phyloP scores from a whole-genome alignment of 73 alveolate genomes.

The Paramecium bursaria region DNA sequence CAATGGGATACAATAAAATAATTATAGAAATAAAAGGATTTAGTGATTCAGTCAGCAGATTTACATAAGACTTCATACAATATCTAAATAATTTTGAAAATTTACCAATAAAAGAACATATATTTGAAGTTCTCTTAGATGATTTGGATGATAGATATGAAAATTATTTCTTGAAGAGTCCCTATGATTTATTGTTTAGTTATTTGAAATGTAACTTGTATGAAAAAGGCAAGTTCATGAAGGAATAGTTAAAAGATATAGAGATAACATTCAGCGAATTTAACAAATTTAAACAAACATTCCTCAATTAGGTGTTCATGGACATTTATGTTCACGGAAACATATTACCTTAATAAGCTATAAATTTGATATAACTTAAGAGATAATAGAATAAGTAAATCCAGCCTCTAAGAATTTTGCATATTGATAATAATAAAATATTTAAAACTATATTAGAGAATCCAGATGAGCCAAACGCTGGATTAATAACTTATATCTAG shows the following conservation, averaged over 20 bases:
- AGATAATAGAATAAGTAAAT: neutral
- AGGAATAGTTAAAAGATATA: constrained; percentile 31
- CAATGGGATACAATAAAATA: neutral
- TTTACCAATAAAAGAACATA: constrained; percentile 45
- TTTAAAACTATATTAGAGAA: constrained; percentile 32
- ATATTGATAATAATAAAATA: neutral
- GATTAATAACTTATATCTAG: neutral
- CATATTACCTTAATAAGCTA: neutral
- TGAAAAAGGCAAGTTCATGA: constrained; percentile 41
- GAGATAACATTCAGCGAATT: constrained; percentile 11
- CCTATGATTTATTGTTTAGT: constrained; percentile 19
- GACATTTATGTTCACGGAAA: constrained; percentile 49
- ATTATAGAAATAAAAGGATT: constrained; percentile 9
- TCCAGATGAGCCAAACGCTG: constrained; percentile 56
- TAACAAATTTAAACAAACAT: neutral
- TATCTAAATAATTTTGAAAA: constrained; percentile 7
- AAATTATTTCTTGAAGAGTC: constrained; percentile 44
- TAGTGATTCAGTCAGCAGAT: constrained; percentile 8
- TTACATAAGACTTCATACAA: constrained; percentile 24
- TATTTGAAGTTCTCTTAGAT: neutral
- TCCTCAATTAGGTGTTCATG: neutral
- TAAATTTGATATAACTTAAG: neutral
- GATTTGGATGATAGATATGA: constrained; percentile 49
- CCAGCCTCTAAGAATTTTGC: neutral
- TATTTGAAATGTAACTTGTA: constrained; percentile 36